These are phyloP conservation scores for Sodiomyces alkalinus DNA, from an alignment of 2,329 filamentous ascomycete genomes.

Conservation along the genomic window DNA sequence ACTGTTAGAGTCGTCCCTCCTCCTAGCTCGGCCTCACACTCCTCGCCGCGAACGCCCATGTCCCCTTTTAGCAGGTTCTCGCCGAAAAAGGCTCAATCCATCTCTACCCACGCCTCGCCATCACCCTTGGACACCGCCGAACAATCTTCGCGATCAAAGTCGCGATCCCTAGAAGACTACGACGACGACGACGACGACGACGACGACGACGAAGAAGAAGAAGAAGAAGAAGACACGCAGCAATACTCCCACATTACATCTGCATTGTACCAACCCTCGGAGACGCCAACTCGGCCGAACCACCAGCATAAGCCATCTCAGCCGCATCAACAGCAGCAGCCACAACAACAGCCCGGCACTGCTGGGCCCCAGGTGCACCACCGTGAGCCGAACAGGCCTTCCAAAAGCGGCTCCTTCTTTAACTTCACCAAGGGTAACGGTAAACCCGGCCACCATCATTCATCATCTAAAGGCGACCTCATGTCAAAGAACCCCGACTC, in stretches of 20 bases:
- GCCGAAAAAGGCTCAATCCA: slow-evolving; percentile 15
- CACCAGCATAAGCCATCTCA: slow-evolving; percentile 7
- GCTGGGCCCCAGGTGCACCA: slow-evolving; percentile 13
- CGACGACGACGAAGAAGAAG: slow-evolving; percentile 12
- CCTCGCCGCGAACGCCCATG: slow-evolving; percentile 27
- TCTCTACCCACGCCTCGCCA: slow-evolving; percentile 6
- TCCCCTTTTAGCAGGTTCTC: slow-evolving; percentile 28
- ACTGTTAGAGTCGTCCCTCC: slow-evolving; percentile 16
- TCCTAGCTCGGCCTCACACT: slow-evolving; percentile 21
- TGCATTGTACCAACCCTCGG: slow-evolving; percentile 10
- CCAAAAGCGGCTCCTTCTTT: slow-evolving; percentile 34
- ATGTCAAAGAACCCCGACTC: no score
- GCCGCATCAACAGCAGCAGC: slow-evolving; percentile 9
- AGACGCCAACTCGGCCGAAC: slow-evolving; percentile 10
- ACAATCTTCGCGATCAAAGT: slow-evolving; percentile 2
- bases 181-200: slow-evolving; percentile 8
- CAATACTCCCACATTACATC: slow-evolving; percentile 14
- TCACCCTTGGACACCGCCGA: slow-evolving; percentile 4
- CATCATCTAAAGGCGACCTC: slow-evolving; percentile 11
- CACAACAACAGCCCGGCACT: slow-evolving; percentile 5
- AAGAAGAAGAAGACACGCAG: slow-evolving; percentile 10
- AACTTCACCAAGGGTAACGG: slow-evolving; percentile 30
- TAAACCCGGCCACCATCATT: slow-evolving; percentile 22
- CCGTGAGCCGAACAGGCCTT: slow-evolving; percentile 24
- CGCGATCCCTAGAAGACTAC: slow-evolving; percentile 5